Percentiles rank a stretch among this genome's conserved stretches.
phyloP scores from a whole-genome alignment of 1,284 basidiomycete genomes.

The Cutaneotrichosporon curvatum region DNA sequence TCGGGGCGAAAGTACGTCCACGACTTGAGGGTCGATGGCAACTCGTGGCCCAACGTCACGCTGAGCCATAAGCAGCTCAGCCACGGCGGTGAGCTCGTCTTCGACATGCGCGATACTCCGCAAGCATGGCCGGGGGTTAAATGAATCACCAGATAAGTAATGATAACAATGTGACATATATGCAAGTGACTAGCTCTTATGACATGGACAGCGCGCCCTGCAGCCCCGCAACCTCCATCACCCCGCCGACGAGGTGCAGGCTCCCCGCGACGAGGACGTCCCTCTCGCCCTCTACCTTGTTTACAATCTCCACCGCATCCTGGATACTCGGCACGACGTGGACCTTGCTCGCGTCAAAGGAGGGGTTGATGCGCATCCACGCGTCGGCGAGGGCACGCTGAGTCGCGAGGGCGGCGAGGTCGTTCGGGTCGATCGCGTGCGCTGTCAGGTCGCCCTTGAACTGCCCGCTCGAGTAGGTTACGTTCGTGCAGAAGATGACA shows the following conservation, averaged over 20 bases:
- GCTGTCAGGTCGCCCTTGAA: conserved; percentile 82
- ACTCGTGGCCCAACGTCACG: conserved; percentile 48
- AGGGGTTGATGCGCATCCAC: conserved; percentile 61
- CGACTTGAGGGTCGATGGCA: conserved; percentile 55
- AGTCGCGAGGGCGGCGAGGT: conserved; percentile 61
- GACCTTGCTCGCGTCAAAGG: conserved; percentile 54
- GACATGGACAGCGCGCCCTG: conserved; percentile 50
- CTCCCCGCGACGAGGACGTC: conserved; percentile 80
- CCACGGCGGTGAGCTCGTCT: conserved; percentile 53
- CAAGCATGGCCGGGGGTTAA: conserved; percentile 44
- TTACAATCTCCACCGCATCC: conserved; percentile 66
- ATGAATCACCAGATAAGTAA: neutral
- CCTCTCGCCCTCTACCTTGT: conserved; percentile 36
- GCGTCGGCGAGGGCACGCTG: conserved; percentile 69
- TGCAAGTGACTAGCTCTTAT: conserved; percentile 11
- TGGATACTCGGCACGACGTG: conserved; percentile 83
- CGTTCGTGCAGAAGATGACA: conserved; percentile 92
- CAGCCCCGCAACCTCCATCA: conserved; percentile 81
- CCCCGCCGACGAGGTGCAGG: conserved; percentile 87
- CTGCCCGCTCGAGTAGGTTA: conserved; percentile 79
- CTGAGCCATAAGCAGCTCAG: conserved; percentile 56
- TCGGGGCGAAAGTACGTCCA: conserved; percentile 55
- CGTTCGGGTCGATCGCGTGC: conserved; percentile 57
- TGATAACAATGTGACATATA: too few species aligned
- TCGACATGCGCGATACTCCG: conserved; percentile 58